These are phyloP conservation scores for Rhodotorula mucilaginosa DNA, from an alignment of 1,284 basidiomycete species.

Conservation along the genomic window DNA sequence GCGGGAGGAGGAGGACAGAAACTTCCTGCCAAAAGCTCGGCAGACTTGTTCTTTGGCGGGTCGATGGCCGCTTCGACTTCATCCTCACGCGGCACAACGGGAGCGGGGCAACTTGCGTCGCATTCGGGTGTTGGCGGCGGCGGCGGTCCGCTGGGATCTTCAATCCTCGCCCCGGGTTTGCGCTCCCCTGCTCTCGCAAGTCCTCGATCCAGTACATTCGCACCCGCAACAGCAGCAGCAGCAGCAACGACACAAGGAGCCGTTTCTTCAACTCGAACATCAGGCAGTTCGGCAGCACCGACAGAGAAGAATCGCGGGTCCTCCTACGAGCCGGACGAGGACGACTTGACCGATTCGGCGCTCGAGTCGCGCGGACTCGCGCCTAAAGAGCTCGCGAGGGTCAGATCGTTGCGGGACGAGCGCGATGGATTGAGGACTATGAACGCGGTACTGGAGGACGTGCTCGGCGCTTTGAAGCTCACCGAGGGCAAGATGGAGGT, in stretches of 20 bases:
- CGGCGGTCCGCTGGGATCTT: neutral
- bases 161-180: too few species aligned
- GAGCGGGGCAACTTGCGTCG: neutral
- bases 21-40: neutral
- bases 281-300: neutral
- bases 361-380: slow-evolving; percentile 2
- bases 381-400: slow-evolving; percentile 19
- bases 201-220: too few species aligned
- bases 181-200: too few species aligned
- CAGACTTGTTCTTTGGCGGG: slow-evolving; percentile 23
- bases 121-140: neutral
- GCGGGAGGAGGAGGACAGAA: too few species aligned
- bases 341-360: neutral
- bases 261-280: neutral
- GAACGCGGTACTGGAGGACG: slow-evolving; percentile 32
- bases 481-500: slow-evolving; percentile 37
- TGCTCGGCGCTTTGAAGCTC: slow-evolving; percentile 20
- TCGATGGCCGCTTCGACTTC: slow-evolving; percentile 12
- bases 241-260: too few species aligned
- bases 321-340: neutral
- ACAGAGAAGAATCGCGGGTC: neutral
- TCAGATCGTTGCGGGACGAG: slow-evolving; percentile 30
- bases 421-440: slow-evolving; percentile 36
- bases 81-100: neutral
- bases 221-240: too few species aligned